Percentiles rank a stretch among this genome's conserved stretches.
Conservation (phyloP, 495 filamentous ascomycete species). For the Astrocystis sublimbata region DNA sequence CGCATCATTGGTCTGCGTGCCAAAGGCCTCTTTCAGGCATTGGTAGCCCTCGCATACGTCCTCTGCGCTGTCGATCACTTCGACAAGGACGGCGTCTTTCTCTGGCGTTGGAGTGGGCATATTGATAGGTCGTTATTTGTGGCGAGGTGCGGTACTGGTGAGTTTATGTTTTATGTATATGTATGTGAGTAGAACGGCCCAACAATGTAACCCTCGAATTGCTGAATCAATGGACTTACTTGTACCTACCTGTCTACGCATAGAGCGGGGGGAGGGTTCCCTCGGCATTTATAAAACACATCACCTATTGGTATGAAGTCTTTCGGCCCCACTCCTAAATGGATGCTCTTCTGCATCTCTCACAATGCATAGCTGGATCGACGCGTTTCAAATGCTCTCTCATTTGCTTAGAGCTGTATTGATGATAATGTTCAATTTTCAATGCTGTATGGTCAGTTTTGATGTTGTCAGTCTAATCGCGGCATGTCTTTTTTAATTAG, state of each 20-base stretch:
- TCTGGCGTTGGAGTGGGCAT: too few species aligned
- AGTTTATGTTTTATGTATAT: neutral
- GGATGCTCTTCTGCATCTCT: too few species aligned
- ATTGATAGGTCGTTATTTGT: too few species aligned
- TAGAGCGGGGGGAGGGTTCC: constrained; percentile 1
- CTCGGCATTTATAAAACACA: neutral
- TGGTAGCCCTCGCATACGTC: constrained; percentile 24
- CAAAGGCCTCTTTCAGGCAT: constrained; percentile 38
- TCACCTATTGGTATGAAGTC: neutral
- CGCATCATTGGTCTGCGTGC: constrained; percentile 39
- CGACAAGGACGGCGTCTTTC: constrained; percentile 17
- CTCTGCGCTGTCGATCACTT: constrained; percentile 23
- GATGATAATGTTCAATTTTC: too few species aligned
- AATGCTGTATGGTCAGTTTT: too few species aligned
- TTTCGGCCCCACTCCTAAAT: constrained; percentile 2
- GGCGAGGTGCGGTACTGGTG: neutral
- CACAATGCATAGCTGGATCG: too few species aligned
- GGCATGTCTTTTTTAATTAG: too few species aligned
- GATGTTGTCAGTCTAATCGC: too few species aligned
- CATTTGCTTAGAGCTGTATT: too few species aligned
- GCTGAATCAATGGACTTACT: too few species aligned
- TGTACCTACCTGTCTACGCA: neutral
- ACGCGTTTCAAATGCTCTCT: too few species aligned
- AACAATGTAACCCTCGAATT: too few species aligned
- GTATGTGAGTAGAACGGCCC: neutral